Evolutionary conservation across 2,329 filamentous ascomycete species (phyloP).

Genomic region (Waltergamsia citrina): DNA sequence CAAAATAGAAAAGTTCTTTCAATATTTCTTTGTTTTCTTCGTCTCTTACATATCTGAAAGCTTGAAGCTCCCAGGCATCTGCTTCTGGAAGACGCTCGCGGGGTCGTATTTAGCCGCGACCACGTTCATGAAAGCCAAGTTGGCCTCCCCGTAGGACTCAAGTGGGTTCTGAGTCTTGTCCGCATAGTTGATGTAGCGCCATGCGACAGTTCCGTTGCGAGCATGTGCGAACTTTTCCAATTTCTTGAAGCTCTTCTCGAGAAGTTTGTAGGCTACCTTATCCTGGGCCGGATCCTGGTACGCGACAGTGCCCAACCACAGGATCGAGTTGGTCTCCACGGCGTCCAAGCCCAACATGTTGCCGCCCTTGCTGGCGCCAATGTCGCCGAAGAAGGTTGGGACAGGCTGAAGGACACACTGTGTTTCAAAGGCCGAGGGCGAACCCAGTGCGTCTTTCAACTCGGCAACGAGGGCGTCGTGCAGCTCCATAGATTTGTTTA

Average conservation of each 20-base stretch:
- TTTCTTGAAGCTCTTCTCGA: neutral
- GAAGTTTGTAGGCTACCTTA: neutral
- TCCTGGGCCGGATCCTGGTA: neutral
- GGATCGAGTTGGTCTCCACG: conserved; percentile 4
- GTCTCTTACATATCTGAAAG: conserved; percentile 1
- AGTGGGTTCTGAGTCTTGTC: conserved; percentile 11
- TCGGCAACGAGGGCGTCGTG: conserved; percentile 6
- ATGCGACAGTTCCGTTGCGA: conserved; percentile 1
- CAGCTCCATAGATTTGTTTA: conserved; percentile 6
- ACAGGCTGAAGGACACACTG: conserved; percentile 7
- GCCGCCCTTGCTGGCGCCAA: conserved; percentile 4
- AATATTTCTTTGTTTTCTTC: too few relatives aligned
- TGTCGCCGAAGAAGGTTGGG: conserved; percentile 6
- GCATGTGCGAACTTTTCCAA: conserved; percentile 6
- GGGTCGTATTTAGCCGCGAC: conserved; percentile 8
- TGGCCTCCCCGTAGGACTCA: conserved; percentile 11
- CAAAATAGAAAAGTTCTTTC: too few relatives aligned
- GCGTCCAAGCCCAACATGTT: conserved; percentile 8
- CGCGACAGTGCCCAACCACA: conserved; percentile 2
- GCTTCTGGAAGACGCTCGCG: conserved; percentile 3
- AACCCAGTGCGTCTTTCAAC: conserved; percentile 1
- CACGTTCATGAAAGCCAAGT: conserved; percentile 10
- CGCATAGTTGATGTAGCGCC: conserved; percentile 8
- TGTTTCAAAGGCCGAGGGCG: conserved; percentile 6
- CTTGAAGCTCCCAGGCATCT: conserved; percentile 3